Conservation (phyloP, 768 basidiomycete species). For the Porphyrellus cyaneotinctus region DNA sequence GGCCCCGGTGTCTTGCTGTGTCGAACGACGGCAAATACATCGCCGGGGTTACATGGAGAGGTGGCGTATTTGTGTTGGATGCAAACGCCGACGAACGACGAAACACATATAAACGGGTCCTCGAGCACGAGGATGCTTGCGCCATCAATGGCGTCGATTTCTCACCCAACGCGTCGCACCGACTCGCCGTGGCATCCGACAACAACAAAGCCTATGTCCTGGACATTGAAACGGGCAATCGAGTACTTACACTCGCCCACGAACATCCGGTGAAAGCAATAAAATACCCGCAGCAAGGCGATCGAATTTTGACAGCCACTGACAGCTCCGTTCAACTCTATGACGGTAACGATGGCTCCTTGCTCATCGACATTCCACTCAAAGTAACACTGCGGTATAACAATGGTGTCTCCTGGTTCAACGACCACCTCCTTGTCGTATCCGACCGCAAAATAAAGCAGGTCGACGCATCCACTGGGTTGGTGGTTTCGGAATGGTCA, state of each 20-base stretch:
- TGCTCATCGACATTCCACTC: not conserved
- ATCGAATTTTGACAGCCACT: not conserved
- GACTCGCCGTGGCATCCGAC: not conserved
- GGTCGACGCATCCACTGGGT: not conserved
- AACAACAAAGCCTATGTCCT: not conserved
- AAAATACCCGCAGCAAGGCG: not conserved
- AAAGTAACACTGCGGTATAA: not conserved
- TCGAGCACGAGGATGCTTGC: not conserved
- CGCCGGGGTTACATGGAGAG: not conserved
- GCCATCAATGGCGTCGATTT: not conserved
- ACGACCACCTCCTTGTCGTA: not conserved
- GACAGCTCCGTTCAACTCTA: not conserved
- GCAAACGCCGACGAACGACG: not conserved
- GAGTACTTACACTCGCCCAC: not conserved
- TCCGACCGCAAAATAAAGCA: not conserved
- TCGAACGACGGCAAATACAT: not conserved
- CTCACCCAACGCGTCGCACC: not conserved
- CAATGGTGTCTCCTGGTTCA: not conserved
- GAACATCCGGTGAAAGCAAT: not conserved
- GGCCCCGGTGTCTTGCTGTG: not conserved
- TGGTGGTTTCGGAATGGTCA: not conserved
- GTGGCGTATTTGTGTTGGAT: not conserved
- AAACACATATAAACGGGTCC: not conserved
- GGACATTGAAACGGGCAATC: not conserved
- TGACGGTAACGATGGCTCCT: not conserved